Evolutionary conservation across 108 stramenopile genomes (phyloP), one percentile per base, ranked within the genome.

Genomic region (Cyclotella kingstonii): DNA sequence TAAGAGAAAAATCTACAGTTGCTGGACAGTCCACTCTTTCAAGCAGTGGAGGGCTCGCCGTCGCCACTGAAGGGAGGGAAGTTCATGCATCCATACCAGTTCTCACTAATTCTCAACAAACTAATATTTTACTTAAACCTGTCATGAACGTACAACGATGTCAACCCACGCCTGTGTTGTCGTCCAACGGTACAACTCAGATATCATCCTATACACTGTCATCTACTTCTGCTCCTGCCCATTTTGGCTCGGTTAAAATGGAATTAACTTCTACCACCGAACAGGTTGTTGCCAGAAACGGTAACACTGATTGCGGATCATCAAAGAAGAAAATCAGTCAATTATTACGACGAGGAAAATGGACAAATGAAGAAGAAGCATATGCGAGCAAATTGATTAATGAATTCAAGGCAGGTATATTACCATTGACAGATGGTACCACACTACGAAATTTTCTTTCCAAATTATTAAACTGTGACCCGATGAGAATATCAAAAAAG

Each of bases 401-500:
- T 60, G 88, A 92, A 56, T 99, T 99, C 78, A 94, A 97, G 56
- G 73, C 81, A 5, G 98, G 98, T 26, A 52, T 96, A 4, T 77
- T 99, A 25, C 90, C 87, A 14, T 53, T 95, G 23, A 93, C 95
- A n/a, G 91, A 96, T 63, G 98, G 98, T 7, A 97, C 96, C 2
- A 99, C 97, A 0, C 76, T 99, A 29, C 90, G 97, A 21, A 93
- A 92, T 19, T 97, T 93, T 67, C 83, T 99, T 4, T 82, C 87
- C 45, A 94, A 97, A 63, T 70, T 97, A 51, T 79, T 99, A 33
- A 89, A 97, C 73, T 99, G 98, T 54, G 97, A 96, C 64, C 97
- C 98, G 18, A 99, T 99, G 98, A 69, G 98, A 5, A 99, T 99
- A 36, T 95, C 96, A 1, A 99, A 99, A 74, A 99, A 99, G 75